Evolutionary conservation across 352 stramenopile genomes (phyloP).

Genomic region (Pythium utonaiense): DNA sequence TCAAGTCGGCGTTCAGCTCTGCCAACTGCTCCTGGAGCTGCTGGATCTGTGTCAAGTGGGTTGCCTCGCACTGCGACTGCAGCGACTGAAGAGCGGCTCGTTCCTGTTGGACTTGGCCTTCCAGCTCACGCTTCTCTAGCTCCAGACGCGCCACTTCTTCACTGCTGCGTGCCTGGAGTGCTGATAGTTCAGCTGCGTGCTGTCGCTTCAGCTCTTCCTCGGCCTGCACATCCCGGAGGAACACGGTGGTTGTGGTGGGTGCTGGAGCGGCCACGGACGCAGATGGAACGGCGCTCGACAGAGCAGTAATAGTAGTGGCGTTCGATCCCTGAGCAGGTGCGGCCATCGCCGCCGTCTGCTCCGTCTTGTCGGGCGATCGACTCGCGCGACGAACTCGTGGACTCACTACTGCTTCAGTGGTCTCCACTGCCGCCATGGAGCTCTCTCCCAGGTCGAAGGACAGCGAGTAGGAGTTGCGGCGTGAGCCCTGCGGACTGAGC

Average conservation of each 20-base stretch:
- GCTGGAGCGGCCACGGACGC: not conserved
- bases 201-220: slow-evolving; percentile 17
- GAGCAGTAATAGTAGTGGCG: not conserved
- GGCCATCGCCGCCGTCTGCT: not conserved
- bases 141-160: not conserved
- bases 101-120: not conserved
- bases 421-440: not conserved
- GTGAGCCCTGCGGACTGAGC: slow-evolving; percentile 11
- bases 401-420: not conserved
- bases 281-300: not conserved
- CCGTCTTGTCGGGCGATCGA: slow-evolving; percentile 12
- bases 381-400: not conserved
- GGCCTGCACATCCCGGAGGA: slow-evolving; percentile 14
- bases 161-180: not conserved
- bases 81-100: not conserved
- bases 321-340: not conserved
- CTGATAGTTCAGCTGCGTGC: slow-evolving; percentile 3
- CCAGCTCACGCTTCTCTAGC: not conserved
- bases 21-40: slow-evolving; percentile 21
- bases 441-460: slow-evolving; percentile 39
- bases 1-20: slow-evolving; percentile 12
- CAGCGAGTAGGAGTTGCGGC: slow-evolving; percentile 47
- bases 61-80: not conserved
- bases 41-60: slow-evolving; percentile 17
- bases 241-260: not conserved